Base-by-base conservation (phyloP, 495 filamentous ascomycete species). In the Talaromyces wortmannii region DNA sequence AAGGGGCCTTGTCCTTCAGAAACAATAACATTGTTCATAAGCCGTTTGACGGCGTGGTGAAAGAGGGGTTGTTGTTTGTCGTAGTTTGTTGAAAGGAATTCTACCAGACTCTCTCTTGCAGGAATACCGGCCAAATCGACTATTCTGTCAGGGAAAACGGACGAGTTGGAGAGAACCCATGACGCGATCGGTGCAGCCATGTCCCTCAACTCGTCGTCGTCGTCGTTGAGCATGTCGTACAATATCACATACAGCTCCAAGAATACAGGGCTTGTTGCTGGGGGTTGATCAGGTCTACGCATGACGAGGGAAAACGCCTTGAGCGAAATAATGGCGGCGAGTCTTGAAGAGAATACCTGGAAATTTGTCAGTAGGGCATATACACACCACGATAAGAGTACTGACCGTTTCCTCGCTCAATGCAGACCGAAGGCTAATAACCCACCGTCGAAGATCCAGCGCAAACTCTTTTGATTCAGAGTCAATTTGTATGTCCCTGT, bases 181-280 rank as follows among this genome's bases (percentile, higher is more conserved):
- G 78, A 81, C 15, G 72, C 73, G 2, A 71, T 70, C 13, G 67
- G 56, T 18, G 91, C 83, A 7, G 83, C 87, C 0, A 81, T 63
- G 11, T 85, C 80, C 4, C 92, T 79, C 42, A 96, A 76, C 43
- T 96, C 92, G 45, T 95, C 89, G 60, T 97, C 94, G 60, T 98
- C 94, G 66, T 97, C 94, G 57, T 88, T 86, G 0, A 97, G 74
- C 58, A 77, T 66, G 58, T 88, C 80, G 61, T 85, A 86, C 5
- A 86, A 57, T 6, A 75, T 59, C 23, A 84, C 50, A 45, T 80
- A 82, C 6, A 78, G 54, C 7, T 75, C 69, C 52, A 81, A 44
- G 60, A 79, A 52, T 58, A 63, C 52, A 57, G 69, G 44, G 49
- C 58, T 44, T 40, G 57, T 57, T 0, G 52, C 17, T 1, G 67